A percentile compares a stretch with the other conserved stretches of the same genome.
These are phyloP conservation scores for Candida nonsorbophila DNA, from an alignment of 805 yeast species.

Conservation along the genomic window DNA sequence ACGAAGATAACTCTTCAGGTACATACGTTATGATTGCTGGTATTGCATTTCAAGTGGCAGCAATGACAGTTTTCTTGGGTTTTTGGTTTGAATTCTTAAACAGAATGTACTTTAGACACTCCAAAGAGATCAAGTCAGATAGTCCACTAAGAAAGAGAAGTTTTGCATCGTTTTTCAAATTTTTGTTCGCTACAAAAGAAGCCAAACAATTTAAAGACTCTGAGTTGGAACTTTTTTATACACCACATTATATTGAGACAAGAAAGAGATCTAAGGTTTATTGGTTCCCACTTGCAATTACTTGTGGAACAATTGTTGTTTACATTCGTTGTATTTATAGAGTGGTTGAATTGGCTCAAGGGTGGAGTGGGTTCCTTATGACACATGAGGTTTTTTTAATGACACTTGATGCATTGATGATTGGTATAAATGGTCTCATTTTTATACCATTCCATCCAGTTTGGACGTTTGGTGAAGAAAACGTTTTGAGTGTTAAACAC, in stretches of 20 bases:
- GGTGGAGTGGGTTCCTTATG: conserved; percentile 29
- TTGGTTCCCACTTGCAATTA: conserved; percentile 26
- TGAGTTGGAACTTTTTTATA: conserved; percentile 22
- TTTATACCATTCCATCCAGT: conserved; percentile 33
- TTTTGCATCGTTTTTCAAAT: conserved; percentile 15
- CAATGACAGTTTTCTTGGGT: conserved; percentile 27
- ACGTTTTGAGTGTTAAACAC: conserved; percentile 7
- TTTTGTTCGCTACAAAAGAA: conserved; percentile 18
- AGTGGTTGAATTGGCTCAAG: conserved; percentile 34
- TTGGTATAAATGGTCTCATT: conserved; percentile 24
- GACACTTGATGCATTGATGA: conserved; percentile 32
- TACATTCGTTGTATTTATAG: conserved; percentile 30
- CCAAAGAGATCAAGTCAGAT: conserved; percentile 1
- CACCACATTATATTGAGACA: conserved; percentile 14
- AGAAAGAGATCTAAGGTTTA: conserved; percentile 18
- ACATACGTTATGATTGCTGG: conserved; percentile 33
- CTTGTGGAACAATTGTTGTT: conserved; percentile 22
- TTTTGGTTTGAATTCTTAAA: conserved; percentile 28
- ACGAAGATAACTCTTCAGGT: conserved; percentile 19
- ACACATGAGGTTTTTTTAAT: conserved; percentile 29
- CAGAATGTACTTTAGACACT: conserved; percentile 20
- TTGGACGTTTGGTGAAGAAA: conserved; percentile 32
- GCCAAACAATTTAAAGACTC: conserved; percentile 13
- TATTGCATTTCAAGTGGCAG: conserved; percentile 27
- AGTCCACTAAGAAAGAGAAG: conserved; percentile 10